Percentiles rank a stretch among this genome's conserved stretches.
phyloP scores from a whole-genome alignment of 148 eudicot genomes.

The Silene uniflora region DNA sequence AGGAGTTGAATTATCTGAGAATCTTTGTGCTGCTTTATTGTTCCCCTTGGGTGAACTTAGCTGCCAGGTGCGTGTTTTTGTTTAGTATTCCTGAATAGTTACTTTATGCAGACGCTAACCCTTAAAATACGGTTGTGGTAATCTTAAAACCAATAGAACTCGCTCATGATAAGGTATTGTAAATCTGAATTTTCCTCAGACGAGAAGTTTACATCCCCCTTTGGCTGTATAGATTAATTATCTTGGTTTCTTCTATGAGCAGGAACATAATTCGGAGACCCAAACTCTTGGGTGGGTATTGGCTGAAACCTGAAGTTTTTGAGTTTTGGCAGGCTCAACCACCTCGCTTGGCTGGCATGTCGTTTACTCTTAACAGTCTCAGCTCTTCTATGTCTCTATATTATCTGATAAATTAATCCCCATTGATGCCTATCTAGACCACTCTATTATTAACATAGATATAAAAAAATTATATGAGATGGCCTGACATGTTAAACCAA shows the following conservation, averaged over 20 bases:
- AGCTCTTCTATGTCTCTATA: neutral
- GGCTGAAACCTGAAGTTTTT: constrained; percentile 70
- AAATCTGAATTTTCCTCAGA: neutral
- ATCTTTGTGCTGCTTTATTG: constrained; percentile 76
- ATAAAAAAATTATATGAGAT: no score
- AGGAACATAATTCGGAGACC: constrained; percentile 87
- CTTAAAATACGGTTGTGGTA: no score
- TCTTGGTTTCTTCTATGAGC: constrained; percentile 23
- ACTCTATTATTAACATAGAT: no score
- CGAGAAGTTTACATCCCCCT: neutral
- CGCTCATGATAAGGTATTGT: no score
- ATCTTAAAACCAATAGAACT: no score
- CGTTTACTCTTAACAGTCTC: neutral
- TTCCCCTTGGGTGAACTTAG: constrained; percentile 81
- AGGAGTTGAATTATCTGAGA: constrained; percentile 68
- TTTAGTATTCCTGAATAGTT: no score
- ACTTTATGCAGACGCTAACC: no score
- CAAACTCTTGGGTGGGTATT: constrained; percentile 85
- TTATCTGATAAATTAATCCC: neutral
- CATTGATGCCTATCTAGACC: neutral
- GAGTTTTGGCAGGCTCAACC: constrained; percentile 99
- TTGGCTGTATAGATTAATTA: neutral
- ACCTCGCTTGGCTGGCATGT: constrained; percentile 96
- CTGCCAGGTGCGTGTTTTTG: constrained; percentile 51
- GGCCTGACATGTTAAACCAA: neutral